phyloP scores from a whole-genome alignment of 2,329 filamentous ascomycete genomes.

The Volutella citrinella region DNA sequence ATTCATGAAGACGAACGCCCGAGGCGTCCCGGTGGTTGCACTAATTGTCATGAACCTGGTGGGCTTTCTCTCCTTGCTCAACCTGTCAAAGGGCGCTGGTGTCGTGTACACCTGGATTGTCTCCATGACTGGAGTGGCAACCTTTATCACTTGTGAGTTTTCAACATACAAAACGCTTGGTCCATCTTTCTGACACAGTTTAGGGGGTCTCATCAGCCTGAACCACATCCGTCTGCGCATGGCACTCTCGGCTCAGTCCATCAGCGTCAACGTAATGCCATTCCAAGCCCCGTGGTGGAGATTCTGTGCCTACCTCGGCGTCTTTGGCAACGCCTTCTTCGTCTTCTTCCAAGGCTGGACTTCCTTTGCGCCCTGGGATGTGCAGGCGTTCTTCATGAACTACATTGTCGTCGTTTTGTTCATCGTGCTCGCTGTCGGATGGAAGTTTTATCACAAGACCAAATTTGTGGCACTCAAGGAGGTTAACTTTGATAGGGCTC shows the following conservation, averaged over 20 bases:
- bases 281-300: slow-evolving; percentile 11
- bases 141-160: slow-evolving; percentile 6
- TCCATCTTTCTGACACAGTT: too few relatives aligned
- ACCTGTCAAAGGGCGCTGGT: slow-evolving; percentile 8
- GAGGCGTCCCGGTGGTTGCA: slow-evolving; percentile 33
- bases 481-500: slow-evolving; percentile 1
- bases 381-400: slow-evolving; percentile 4
- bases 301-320: slow-evolving; percentile 2
- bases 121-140: slow-evolving; percentile 5
- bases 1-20: slow-evolving; percentile 46
- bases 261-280: slow-evolving; percentile 5
- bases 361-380: slow-evolving; percentile 1
- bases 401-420: slow-evolving; percentile 2
- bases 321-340: slow-evolving; percentile 2
- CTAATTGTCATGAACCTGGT: slow-evolving; percentile 14
- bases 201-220: slow-evolving; percentile 6
- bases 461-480: slow-evolving; percentile 1
- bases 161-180: too few relatives aligned
- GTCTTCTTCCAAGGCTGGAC: slow-evolving; percentile 5
- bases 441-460: slow-evolving; percentile 1
- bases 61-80: slow-evolving; percentile 14
- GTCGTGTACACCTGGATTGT: slow-evolving; percentile 6
- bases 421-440: not conserved
- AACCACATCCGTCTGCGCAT: slow-evolving; percentile 9
- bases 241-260: slow-evolving; percentile 8